Conservation (phyloP, 495 filamentous ascomycete species). For the Neurospora cerealis region DNA sequence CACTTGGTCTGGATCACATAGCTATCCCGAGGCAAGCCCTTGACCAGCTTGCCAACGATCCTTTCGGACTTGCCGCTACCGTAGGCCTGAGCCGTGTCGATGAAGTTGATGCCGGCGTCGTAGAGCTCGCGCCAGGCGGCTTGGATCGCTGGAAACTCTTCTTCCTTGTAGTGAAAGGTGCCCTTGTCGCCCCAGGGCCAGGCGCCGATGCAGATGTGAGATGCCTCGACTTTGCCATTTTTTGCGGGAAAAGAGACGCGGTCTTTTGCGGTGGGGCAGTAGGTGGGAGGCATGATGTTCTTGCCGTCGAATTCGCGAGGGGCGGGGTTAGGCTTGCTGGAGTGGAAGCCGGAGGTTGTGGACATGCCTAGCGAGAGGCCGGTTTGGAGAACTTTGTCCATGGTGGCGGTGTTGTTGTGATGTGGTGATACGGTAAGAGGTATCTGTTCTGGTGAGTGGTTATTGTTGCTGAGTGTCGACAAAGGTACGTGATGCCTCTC, state of each 20-base stretch:
- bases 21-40: conserved; percentile 23
- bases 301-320: conserved; percentile 10
- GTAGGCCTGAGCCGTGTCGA: conserved; percentile 33
- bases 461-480: background rate
- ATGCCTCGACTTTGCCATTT: conserved; percentile 12
- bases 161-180: conserved; percentile 26
- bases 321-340: conserved; percentile 16
- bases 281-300: background rate
- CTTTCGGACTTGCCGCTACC: conserved; percentile 30
- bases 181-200: conserved; percentile 36
- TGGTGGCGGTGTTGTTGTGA: background rate
- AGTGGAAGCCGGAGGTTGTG: conserved; percentile 23
- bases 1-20: conserved; percentile 6
- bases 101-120: conserved; percentile 24
- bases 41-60: conserved; percentile 25
- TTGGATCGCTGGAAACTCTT: conserved; percentile 23
- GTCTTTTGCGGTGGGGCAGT: background rate
- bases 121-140: conserved; percentile 26
- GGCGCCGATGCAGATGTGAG: conserved; percentile 27
- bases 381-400: conserved; percentile 22
- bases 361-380: conserved; percentile 30
- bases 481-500: background rate
- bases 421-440: background rate
- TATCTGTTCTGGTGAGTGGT: background rate
- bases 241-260: conserved; percentile 11